Percentiles rank a stretch among this genome's conserved stretches.
phyloP scores from a whole-genome alignment of 2,329 filamentous ascomycete species.

The Didymellaceae sp. region DNA sequence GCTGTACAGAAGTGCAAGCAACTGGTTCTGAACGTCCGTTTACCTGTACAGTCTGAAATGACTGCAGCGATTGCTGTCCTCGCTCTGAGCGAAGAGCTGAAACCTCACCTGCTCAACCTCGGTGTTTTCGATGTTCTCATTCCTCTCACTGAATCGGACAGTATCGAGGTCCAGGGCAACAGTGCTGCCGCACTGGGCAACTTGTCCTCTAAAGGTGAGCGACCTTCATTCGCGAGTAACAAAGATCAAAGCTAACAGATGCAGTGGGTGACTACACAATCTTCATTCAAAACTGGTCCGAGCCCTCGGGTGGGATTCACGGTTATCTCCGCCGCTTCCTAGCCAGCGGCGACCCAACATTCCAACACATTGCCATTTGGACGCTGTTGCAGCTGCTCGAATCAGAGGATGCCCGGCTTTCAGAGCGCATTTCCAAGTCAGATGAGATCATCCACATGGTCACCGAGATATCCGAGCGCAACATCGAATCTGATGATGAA shows the following conservation, averaged over 20 bases:
- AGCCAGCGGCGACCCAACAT: slow-evolving; percentile 91
- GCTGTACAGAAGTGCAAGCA: slow-evolving; percentile 99
- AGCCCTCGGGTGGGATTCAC: slow-evolving; percentile 92
- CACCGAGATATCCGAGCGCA: slow-evolving; percentile 86
- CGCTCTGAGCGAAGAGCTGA: slow-evolving; percentile 93
- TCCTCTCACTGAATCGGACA: slow-evolving; percentile 90
- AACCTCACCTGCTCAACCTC: slow-evolving; percentile 85
- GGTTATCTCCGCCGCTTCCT: slow-evolving; percentile 94
- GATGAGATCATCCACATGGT: slow-evolving; percentile 93
- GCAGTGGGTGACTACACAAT: slow-evolving; percentile 95
- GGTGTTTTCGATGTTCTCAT: slow-evolving; percentile 97
- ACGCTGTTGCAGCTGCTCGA: slow-evolving; percentile 94
- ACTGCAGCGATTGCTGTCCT: slow-evolving; percentile 98
- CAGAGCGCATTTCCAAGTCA: slow-evolving; percentile 85
- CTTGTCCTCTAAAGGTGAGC: slow-evolving; percentile 89
- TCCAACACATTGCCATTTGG: slow-evolving; percentile 99
- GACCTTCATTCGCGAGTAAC: neutral
- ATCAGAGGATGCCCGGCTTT: slow-evolving; percentile 89
- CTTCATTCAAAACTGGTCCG: slow-evolving; percentile 91
- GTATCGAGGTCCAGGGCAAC: slow-evolving; percentile 98
- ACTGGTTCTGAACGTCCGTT: slow-evolving; percentile 87
- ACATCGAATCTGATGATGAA: slow-evolving; percentile 85
- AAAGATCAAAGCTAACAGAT: slow-evolving; percentile 38
- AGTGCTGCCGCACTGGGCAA: slow-evolving; percentile 96
- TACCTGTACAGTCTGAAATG: slow-evolving; percentile 98